These are phyloP conservation scores for Niveomyces coronatus DNA, from an alignment of 2,329 filamentous ascomycete genomes.

Conservation along the genomic window DNA sequence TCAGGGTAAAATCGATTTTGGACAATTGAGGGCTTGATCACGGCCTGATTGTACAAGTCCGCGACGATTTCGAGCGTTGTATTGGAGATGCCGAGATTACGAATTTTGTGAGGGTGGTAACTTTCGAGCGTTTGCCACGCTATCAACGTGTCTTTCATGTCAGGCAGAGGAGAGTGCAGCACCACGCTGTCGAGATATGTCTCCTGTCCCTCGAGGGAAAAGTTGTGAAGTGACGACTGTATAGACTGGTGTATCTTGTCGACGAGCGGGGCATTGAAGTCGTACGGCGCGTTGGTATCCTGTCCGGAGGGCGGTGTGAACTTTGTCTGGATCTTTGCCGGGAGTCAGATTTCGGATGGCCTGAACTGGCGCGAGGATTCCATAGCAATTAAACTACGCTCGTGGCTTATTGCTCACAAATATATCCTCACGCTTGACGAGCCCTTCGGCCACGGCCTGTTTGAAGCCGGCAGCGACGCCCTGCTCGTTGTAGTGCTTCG, in stretches of 20 bases:
- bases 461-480: constrained; percentile 59
- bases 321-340: constrained; percentile 84
- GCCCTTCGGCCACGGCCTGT: constrained; percentile 46
- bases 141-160: constrained; percentile 39
- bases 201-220: constrained; percentile 32
- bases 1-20: constrained; percentile 64
- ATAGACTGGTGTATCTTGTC: constrained; percentile 60
- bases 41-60: constrained; percentile 35
- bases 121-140: constrained; percentile 58
- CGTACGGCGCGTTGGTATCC: constrained; percentile 51
- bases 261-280: constrained; percentile 43
- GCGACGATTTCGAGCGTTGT: constrained; percentile 47
- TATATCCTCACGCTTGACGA: constrained; percentile 46
- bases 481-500: constrained; percentile 66
- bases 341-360: too few species aligned
- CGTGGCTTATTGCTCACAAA: constrained; percentile 35
- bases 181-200: constrained; percentile 62
- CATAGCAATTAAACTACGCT: too few species aligned
- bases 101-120: constrained; percentile 55
- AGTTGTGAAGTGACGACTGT: constrained; percentile 53
- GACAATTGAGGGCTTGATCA: constrained; percentile 44
- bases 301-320: constrained; percentile 59
- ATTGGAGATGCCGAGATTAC: constrained; percentile 67
- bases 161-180: constrained; percentile 51
- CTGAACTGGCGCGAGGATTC: too few species aligned